Conservation (phyloP, 306 rosid species). For the Acacia confusa region DNA sequence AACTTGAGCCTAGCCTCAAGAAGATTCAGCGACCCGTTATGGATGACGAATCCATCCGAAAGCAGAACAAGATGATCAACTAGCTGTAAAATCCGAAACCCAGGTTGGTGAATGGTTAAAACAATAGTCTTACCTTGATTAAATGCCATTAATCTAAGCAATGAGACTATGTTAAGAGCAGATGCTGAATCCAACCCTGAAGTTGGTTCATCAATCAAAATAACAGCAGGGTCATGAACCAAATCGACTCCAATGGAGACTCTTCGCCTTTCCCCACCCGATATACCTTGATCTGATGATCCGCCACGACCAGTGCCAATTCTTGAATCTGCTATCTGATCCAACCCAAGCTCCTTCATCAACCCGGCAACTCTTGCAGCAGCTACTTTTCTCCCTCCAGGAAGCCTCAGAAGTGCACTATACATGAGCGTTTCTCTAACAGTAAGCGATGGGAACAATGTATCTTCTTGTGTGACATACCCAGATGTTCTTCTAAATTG, state of each 20-base stretch:
- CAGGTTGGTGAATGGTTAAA: constrained; percentile 92
- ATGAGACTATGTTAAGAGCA: constrained; percentile 73
- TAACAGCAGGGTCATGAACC: constrained; percentile 87
- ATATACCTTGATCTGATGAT: constrained; percentile 56
- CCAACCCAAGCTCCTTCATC: constrained; percentile 84
- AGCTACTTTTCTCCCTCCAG: constrained; percentile 52
- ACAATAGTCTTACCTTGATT: constrained; percentile 79
- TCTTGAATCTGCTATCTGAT: constrained; percentile 69
- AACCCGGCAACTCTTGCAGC: constrained; percentile 61
- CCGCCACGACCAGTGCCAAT: constrained; percentile 52
- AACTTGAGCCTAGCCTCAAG: constrained; percentile 69
- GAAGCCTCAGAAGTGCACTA: constrained; percentile 81
- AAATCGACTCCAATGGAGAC: constrained; percentile 94
- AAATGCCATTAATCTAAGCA: constrained; percentile 74
- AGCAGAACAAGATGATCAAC: constrained; percentile 67
- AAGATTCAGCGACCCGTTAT: constrained; percentile 70
- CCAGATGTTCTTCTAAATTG: constrained; percentile 66
- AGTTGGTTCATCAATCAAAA: constrained; percentile 93
- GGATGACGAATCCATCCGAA: constrained; percentile 72
- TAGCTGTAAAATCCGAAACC: constrained; percentile 79
- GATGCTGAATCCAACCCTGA: constrained; percentile 98
- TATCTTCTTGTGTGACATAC: constrained; percentile 82
- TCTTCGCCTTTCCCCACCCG: constrained; percentile 87
- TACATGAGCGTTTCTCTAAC: constrained; percentile 89
- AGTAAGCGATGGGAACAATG: constrained; percentile 79